These are phyloP conservation scores for Porcisia hertigi DNA, from an alignment of 208 protist species.

Conservation along the genomic window DNA sequence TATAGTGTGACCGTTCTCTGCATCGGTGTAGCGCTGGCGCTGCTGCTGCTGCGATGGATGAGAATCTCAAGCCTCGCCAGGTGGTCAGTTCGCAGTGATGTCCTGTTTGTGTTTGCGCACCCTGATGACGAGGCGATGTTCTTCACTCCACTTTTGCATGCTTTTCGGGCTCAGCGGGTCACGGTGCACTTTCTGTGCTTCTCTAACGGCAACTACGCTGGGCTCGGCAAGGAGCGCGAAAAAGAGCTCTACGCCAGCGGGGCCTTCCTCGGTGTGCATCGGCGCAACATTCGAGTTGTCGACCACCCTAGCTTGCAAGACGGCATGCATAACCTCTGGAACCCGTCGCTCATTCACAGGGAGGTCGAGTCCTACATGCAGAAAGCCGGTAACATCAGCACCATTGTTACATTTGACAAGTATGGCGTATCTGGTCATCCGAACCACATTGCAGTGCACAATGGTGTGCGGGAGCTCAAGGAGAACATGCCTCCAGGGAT, in stretches of 20 bases:
- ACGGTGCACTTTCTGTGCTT: slow-evolving; percentile 92
- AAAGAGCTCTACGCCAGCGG: slow-evolving; percentile 90
- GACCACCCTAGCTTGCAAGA: slow-evolving; percentile 88
- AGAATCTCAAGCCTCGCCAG: slow-evolving; percentile 20
- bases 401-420: slow-evolving; percentile 95
- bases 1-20: background rate
- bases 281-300: slow-evolving; percentile 47
- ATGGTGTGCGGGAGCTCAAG: slow-evolving; percentile 70
- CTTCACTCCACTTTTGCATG: slow-evolving; percentile 75
- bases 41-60: slow-evolving; percentile 56
- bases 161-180: slow-evolving; percentile 40
- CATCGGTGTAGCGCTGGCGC: slow-evolving; percentile 15
- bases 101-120: slow-evolving; percentile 91
- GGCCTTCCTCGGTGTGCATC: slow-evolving; percentile 66
- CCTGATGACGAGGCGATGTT: slow-evolving; percentile 95
- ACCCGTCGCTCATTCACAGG: slow-evolving; percentile 39
- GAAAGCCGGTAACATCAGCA: slow-evolving; percentile 61
- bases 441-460: slow-evolving; percentile 94
- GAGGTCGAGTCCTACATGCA: slow-evolving; percentile 69
- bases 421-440: slow-evolving; percentile 94
- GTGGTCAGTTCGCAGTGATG: slow-evolving; percentile 63
- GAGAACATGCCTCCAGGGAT: slow-evolving; percentile 76
- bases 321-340: slow-evolving; percentile 83
- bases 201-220: slow-evolving; percentile 90
- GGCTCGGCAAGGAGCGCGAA: slow-evolving; percentile 74